These are phyloP conservation scores for Ganoderma resinaceum DNA, from an alignment of 1,284 basidiomycete species.

Conservation along the genomic window DNA sequence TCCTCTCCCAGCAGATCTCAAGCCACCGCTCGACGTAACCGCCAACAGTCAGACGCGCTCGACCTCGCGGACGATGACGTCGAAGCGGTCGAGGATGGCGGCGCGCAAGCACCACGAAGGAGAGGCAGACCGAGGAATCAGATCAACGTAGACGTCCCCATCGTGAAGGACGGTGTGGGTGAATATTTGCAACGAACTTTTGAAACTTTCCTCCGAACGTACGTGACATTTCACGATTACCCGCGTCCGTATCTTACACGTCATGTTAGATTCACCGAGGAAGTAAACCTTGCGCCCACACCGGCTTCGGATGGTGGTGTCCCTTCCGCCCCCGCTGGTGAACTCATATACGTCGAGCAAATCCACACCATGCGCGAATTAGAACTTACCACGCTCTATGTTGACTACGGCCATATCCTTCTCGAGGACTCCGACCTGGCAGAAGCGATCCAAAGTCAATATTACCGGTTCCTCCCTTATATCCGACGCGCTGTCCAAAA, in stretches of 20 bases:
- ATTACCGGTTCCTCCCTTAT: slow-evolving; percentile 97
- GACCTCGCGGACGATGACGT: slow-evolving; percentile 65
- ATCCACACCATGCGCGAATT: slow-evolving; percentile 94
- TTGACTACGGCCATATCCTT: slow-evolving; percentile 93
- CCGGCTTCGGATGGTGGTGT: slow-evolving; percentile 73
- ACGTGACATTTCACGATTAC: slow-evolving; percentile 39
- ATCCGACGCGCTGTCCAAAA: slow-evolving; percentile 91
- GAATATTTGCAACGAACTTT: slow-evolving; percentile 94
- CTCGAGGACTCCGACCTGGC: slow-evolving; percentile 92
- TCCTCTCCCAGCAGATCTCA: slow-evolving; percentile 50
- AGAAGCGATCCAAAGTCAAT: slow-evolving; percentile 91
- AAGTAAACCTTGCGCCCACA: slow-evolving; percentile 76
- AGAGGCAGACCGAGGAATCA: slow-evolving; percentile 49
- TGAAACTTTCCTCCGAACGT: slow-evolving; percentile 91
- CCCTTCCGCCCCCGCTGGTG: slow-evolving; percentile 63
- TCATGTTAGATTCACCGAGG: slow-evolving; percentile 77
- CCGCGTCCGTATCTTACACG: not conserved
- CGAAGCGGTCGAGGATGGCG: slow-evolving; percentile 52
- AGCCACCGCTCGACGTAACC: slow-evolving; percentile 48
- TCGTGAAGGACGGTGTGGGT: slow-evolving; percentile 92
- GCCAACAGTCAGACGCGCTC: slow-evolving; percentile 64
- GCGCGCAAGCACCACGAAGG: slow-evolving; percentile 29
- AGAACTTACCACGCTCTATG: slow-evolving; percentile 93
- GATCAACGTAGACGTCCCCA: slow-evolving; percentile 72
- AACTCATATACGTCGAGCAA: slow-evolving; percentile 88